These are phyloP conservation scores for Coriolopsis trogii DNA, from an alignment of 1,284 basidiomycete genomes.

Conservation along the genomic window DNA sequence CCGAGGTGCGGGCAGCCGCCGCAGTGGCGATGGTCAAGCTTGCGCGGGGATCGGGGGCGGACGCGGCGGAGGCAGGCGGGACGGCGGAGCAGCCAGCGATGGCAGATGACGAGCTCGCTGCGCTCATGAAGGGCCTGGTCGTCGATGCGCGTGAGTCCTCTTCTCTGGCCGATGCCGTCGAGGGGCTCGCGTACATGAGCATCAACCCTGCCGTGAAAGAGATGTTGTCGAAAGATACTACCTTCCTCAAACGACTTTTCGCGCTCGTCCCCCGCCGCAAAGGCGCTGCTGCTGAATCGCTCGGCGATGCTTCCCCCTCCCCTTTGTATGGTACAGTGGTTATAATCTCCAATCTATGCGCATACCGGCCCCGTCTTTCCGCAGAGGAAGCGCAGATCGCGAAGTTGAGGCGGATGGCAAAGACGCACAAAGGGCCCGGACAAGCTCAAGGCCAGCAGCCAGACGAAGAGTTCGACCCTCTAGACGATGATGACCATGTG, in stretches of 20 bases:
- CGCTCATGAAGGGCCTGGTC: constrained; percentile 62
- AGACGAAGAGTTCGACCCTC: constrained; percentile 30
- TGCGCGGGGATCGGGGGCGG: constrained; percentile 55
- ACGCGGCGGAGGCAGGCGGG: constrained; percentile 43
- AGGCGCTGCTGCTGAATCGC: constrained; percentile 28
- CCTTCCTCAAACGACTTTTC: constrained; percentile 67
- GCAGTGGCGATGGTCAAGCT: constrained; percentile 81
- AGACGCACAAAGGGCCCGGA: constrained; percentile 32
- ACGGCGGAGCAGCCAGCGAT: constrained; percentile 34
- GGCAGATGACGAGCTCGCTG: constrained; percentile 51
- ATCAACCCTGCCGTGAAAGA: constrained; percentile 69
- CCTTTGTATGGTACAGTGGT: constrained; percentile 78
- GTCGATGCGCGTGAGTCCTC: constrained; percentile 40
- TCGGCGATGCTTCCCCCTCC: constrained; percentile 45
- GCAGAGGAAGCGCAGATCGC: constrained; percentile 83
- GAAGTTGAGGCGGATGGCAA: constrained; percentile 75
- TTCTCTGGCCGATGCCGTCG: constrained; percentile 66
- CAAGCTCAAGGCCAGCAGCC: constrained; percentile 34
- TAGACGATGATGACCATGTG: constrained; percentile 70
- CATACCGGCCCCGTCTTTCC: constrained; percentile 69
- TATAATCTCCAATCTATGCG: constrained; percentile 75
- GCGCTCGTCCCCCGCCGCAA: constrained; percentile 57
- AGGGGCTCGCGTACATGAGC: constrained; percentile 84
- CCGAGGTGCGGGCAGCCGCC: constrained; percentile 58
- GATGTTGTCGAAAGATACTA: constrained; percentile 53